Percentiles rank a stretch among this genome's conserved stretches.
These are phyloP conservation scores for Vaccinium myrtillus DNA, from an alignment of 148 eudicot species.

Conservation along the genomic window DNA sequence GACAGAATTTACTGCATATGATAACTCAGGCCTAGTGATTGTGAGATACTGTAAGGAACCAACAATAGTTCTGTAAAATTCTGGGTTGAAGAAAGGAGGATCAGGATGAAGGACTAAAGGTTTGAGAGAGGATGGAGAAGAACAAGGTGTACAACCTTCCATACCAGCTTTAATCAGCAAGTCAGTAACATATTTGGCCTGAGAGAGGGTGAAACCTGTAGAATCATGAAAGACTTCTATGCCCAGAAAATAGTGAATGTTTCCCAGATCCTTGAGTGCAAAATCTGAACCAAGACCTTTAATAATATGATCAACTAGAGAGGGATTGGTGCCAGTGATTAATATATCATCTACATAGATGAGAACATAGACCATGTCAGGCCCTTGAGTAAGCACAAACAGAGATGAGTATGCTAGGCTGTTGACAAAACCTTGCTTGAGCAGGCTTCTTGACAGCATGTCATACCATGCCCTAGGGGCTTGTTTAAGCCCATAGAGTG, in stretches of 20 bases:
- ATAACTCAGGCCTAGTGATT: no score
- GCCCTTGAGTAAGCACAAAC: background rate
- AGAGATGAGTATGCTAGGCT: background rate
- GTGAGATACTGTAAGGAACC: no score
- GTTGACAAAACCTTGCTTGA: background rate
- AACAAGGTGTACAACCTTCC: background rate
- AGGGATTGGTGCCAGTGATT: background rate
- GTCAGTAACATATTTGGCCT: background rate
- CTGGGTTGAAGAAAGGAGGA: no score
- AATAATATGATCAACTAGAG: background rate
- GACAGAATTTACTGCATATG: no score
- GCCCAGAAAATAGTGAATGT: background rate
- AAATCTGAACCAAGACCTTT: background rate
- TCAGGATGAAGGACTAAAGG: background rate
- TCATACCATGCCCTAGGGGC: background rate
- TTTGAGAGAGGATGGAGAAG: background rate
- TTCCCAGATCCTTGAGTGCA: background rate
- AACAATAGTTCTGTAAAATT: no score
- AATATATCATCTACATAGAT: background rate
- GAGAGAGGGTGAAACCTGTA: background rate
- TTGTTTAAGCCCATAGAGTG: background rate
- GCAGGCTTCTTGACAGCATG: background rate
- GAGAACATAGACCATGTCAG: background rate
- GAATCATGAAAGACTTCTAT: background rate
- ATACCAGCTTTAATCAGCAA: background rate